Evolutionary conservation across 2,329 filamentous ascomycete species (phyloP), one percentile per base, ranked within the genome.

Genomic region (Arthrobotrys entomopaga): DNA sequence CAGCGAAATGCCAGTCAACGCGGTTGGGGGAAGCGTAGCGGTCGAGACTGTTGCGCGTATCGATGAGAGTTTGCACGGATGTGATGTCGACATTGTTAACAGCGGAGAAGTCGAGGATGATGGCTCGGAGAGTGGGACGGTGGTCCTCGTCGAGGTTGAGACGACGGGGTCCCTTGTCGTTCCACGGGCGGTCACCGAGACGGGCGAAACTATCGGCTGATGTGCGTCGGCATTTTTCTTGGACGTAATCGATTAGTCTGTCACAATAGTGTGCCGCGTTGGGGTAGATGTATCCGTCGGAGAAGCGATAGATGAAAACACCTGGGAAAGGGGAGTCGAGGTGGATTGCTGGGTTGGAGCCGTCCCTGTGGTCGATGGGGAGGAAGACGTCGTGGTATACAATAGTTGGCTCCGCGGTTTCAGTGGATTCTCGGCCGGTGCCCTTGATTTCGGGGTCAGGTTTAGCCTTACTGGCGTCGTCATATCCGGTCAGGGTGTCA

Each of bases 1-100:
- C 90, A n/a, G 93, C 92, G 76, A 98, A 90, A 82, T 98, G 95
- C 93, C 94, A 98, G 81, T 97, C 92, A 3, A 98, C 93, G 1
- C 86, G 85, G 19, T 93, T 88, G 0, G 94, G 94, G 0, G 90
- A 82, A 0, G 92, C 87, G 80, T 97, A 96, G 19, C 88, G 86
- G 81, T 97, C 94, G 24, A 98, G 88, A 80, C 97, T 93, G 81
- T 97, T 96, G 79, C 94, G 91, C 0, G 97, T 90, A 79, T 98
- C 95, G 79, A 98, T 96, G 43, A 98, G 85, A 78, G 92, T 90
- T 82, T 98, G 95, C 1, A 97, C 87, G 0, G 92, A 96, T 0
- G 95, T 97, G 71, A 96, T 88, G 79, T 98, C 95, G 70, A 97
- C 90, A 77, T 96, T 92, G 82, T 97, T 96, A 77, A 98, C 93